Percentiles rank a stretch among this genome's conserved stretches.
Conservation (phyloP, 176 grass and related monocot species). For the Aegilops umbellulata region DNA sequence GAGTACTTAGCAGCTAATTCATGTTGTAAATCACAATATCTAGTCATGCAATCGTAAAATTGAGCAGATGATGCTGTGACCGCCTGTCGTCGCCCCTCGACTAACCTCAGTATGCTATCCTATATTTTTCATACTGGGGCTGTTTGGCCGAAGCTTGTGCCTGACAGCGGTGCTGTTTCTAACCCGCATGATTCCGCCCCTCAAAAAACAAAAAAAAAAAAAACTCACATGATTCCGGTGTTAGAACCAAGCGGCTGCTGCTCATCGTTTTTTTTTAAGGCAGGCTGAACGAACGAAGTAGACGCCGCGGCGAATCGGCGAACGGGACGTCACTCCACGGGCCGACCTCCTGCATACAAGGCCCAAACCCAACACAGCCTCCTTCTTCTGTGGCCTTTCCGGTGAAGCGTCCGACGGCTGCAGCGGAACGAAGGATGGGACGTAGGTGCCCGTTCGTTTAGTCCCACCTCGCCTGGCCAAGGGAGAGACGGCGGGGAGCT, state of each 20-base stretch:
- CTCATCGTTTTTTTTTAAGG: too few species aligned
- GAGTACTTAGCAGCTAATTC: neutral
- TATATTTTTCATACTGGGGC: neutral
- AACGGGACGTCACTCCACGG: too few species aligned
- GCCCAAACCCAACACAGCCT: neutral
- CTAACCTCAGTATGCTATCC: neutral
- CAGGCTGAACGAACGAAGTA: too few species aligned
- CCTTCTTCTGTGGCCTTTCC: neutral
- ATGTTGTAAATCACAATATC: neutral
- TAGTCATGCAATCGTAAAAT: neutral
- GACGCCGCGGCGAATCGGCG: too few species aligned
- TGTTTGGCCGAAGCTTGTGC: neutral
- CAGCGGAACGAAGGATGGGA: too few species aligned
- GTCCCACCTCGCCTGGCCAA: too few species aligned
- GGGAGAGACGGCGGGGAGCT: accelerated
- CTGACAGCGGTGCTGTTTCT: neutral
- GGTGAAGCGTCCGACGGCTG: neutral
- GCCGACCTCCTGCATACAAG: neutral
- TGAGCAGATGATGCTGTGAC: neutral
- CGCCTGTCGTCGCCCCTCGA: neutral
- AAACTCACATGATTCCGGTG: neutral
- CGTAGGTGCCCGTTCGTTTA: too few species aligned
- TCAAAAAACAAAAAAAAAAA: too few species aligned
- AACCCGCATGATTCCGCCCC: too few species aligned
- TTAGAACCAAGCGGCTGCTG: too few species aligned